phyloP scores from a whole-genome alignment of 345 rosid species.

The Boechera stricta region DNA sequence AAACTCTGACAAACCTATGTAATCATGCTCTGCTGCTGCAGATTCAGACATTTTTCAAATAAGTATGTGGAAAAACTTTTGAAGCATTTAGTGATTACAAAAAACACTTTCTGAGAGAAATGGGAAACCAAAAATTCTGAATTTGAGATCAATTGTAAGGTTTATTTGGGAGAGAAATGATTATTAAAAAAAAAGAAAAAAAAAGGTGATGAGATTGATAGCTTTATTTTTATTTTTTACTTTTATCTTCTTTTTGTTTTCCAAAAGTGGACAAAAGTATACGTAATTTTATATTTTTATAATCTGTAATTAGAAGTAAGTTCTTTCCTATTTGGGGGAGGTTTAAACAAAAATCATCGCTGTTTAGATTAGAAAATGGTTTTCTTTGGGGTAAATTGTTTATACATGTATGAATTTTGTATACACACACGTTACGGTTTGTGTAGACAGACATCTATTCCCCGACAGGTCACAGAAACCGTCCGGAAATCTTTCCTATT shows the following conservation, averaged over 20 bases:
- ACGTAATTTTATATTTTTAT: neutral
- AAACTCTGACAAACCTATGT: slow-evolving; percentile 59
- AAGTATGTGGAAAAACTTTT: slow-evolving; percentile 29
- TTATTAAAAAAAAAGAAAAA: neutral
- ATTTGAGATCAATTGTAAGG: slow-evolving; percentile 24
- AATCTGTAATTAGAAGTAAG: slow-evolving; percentile 10
- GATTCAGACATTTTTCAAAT: slow-evolving; percentile 48
- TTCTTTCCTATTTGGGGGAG: slow-evolving; percentile 18
- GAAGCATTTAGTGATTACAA: slow-evolving; percentile 28
- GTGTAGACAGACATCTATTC: slow-evolving; percentile 39
- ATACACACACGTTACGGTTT: slow-evolving; percentile 17
- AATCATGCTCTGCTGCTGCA: slow-evolving; percentile 58
- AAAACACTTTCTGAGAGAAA: slow-evolving; percentile 18
- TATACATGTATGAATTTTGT: slow-evolving; percentile 21
- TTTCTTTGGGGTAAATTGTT: neutral
- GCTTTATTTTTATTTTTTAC: slow-evolving; percentile 6
- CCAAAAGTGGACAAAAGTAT: slow-evolving; percentile 7
- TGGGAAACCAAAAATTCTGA: neutral
- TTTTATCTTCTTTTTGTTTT: neutral
- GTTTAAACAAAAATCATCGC: slow-evolving; percentile 20
- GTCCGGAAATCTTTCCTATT: slow-evolving; percentile 47
- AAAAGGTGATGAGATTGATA: slow-evolving; percentile 1
- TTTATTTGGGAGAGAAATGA: slow-evolving; percentile 19
- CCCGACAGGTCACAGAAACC: slow-evolving; percentile 55
- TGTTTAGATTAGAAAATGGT: slow-evolving; percentile 13